These are phyloP conservation scores for Stachybotrys echinatus DNA, from an alignment of 2,329 filamentous ascomycete genomes.

Conservation along the genomic window DNA sequence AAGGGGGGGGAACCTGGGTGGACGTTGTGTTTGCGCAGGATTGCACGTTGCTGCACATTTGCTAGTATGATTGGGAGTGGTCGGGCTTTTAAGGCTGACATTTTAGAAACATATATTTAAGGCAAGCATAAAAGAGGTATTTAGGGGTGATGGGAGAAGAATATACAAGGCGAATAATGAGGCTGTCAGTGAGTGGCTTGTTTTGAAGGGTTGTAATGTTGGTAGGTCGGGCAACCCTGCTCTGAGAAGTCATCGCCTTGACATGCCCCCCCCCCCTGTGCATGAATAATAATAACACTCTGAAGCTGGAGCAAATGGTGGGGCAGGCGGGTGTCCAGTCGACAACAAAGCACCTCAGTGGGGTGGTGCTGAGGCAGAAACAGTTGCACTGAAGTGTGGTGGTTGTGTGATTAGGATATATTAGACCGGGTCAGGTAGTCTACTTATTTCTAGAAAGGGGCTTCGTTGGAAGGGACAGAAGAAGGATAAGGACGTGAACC, in stretches of 20 bases:
- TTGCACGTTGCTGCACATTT: too few relatives aligned
- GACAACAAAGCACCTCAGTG: not conserved
- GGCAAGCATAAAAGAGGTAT: not conserved
- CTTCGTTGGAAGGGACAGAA: too few relatives aligned
- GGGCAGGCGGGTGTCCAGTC: not conserved
- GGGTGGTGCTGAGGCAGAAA: not conserved
- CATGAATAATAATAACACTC: not conserved
- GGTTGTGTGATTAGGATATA: constrained; percentile 6
- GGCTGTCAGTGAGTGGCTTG: not conserved
- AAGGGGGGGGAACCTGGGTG: too few relatives aligned
- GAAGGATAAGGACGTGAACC: too few relatives aligned
- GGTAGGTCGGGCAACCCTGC: too few relatives aligned
- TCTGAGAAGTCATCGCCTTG: too few relatives aligned
- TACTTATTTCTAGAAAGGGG: too few relatives aligned
- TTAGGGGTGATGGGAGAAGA: not conserved
- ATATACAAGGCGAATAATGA: not conserved
- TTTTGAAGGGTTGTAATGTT: not conserved
- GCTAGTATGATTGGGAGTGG: too few relatives aligned
- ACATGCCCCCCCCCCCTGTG: too few relatives aligned
- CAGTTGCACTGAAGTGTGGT: not conserved
- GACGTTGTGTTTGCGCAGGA: too few relatives aligned
- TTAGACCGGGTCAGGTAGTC: too few relatives aligned
- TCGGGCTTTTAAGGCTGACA: too few relatives aligned
- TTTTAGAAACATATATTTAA: not conserved
- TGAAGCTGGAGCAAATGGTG: not conserved